Evolutionary conservation across 345 rosid genomes (phyloP), one percentile per base, ranked within the genome.

Genomic region (Populus tremula): DNA sequence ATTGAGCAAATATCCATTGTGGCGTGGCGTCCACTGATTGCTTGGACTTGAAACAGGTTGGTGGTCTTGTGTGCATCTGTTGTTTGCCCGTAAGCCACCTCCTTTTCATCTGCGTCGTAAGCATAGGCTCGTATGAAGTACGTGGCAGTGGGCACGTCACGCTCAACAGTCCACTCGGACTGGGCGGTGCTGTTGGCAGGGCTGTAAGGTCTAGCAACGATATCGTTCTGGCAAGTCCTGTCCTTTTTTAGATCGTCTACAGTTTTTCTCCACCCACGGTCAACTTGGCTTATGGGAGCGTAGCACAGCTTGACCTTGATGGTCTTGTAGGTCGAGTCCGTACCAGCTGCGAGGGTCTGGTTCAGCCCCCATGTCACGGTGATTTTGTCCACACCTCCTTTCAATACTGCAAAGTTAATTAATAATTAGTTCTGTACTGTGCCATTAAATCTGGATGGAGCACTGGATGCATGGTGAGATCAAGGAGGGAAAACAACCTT

Each of bases 61-160:
- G 85, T 80, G 21, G 78, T 80, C 83, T 86, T 91, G 6, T 23
- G 3, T 1, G 50, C 70, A 49, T 87, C 77, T 0, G 94, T 81
- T 77, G 77, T 86, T 75, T 93, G 92, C 16, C 98, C 96, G 61
- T 82, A 93, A 8, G 82, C 94, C 50, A 88, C 89, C 79, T 81
- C 79, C 0, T 67, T 27, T 6, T 43, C 87, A 1, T 71, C 70
- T 2, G 80, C 71, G 77, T 87, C 75, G 54, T 62, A 20, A 29
- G 84, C 96, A 38, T 93, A 93, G 83, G 78, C 98, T 31, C 98
- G 94, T 5, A 90, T 82, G 69, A 91, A 93, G 92, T 82, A 93
- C 14, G 93, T 87, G 47, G 86, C 96, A 0, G 83, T 72, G 2
- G 98, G 94, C 68, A 86, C 82, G 70, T 91, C 90, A 0, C 78